phyloP scores from a whole-genome alignment of 257 asterid species.

The Dorcoceras hygrometricum region DNA sequence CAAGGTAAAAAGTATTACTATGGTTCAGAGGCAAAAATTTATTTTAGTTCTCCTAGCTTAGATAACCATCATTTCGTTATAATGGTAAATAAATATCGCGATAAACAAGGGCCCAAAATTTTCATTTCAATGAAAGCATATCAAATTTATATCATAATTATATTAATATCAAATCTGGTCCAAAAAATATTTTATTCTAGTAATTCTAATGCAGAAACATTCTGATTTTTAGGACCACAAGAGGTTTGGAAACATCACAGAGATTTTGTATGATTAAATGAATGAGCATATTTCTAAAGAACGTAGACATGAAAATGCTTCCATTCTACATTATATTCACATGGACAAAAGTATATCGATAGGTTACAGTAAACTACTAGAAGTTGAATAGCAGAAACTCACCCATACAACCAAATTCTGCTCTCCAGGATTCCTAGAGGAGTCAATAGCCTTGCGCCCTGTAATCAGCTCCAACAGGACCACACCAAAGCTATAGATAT shows the following conservation, averaged over 20 bases:
- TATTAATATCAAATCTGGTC: neutral
- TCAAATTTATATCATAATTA: neutral
- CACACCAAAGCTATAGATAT: slow-evolving; percentile 75
- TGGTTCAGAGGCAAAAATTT: neutral
- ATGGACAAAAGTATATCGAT: neutral
- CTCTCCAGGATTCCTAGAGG: slow-evolving; percentile 44
- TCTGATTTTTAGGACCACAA: neutral
- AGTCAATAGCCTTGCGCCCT: slow-evolving; percentile 63
- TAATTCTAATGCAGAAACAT: neutral
- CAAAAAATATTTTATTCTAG: neutral
- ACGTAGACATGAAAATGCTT: no score
- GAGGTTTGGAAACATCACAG: neutral
- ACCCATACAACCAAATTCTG: slow-evolving; percentile 74
- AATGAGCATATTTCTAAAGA: no score
- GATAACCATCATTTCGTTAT: neutral
- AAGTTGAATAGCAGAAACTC: slow-evolving; percentile 22
- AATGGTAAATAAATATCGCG: neutral
- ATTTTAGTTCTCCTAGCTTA: neutral
- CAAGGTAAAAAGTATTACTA: slow-evolving; percentile 6
- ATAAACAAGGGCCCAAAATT: neutral
- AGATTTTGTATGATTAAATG: neutral
- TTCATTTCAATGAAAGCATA: neutral
- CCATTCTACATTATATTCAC: no score
- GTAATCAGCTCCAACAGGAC: slow-evolving; percentile 68
- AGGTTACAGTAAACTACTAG: neutral